Conservation (phyloP, 441 rosid species). For the Pelargonium citronellum region DNA sequence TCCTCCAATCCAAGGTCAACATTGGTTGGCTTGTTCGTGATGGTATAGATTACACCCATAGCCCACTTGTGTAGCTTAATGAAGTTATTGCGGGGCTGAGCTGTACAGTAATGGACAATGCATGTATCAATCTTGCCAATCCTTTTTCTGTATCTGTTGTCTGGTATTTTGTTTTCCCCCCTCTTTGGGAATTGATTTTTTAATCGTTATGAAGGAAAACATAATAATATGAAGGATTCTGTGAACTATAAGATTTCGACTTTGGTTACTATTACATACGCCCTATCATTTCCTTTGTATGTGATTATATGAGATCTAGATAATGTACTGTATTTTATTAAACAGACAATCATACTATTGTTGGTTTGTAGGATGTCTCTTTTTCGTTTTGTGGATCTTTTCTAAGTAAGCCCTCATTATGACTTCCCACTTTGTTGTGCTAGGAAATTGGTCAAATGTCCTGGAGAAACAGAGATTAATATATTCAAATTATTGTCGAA, state of each 20-base stretch:
- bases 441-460: conserved; percentile 70
- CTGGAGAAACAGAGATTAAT: conserved; percentile 51
- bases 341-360: background rate
- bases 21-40: background rate
- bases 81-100: too few relatives aligned
- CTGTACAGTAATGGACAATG: too few relatives aligned
- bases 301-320: background rate
- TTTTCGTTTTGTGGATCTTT: background rate
- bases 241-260: too few relatives aligned
- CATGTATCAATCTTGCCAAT: too few relatives aligned
- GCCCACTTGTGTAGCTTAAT: too few relatives aligned
- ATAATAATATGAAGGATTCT: background rate
- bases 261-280: background rate
- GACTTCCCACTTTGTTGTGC: conserved; percentile 21
- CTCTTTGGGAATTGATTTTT: background rate
- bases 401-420: background rate
- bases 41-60: background rate
- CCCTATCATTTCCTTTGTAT: background rate
- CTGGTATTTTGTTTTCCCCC: background rate
- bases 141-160: background rate
- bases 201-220: background rate
- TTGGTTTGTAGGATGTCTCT: background rate
- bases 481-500: conserved; percentile 67
- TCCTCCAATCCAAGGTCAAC: background rate
- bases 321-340: background rate